A percentile compares a stretch with the other conserved stretches of the same genome.
These are phyloP conservation scores for Penicillium glabrum DNA, from an alignment of 2,329 filamentous ascomycete genomes.

Conservation along the genomic window DNA sequence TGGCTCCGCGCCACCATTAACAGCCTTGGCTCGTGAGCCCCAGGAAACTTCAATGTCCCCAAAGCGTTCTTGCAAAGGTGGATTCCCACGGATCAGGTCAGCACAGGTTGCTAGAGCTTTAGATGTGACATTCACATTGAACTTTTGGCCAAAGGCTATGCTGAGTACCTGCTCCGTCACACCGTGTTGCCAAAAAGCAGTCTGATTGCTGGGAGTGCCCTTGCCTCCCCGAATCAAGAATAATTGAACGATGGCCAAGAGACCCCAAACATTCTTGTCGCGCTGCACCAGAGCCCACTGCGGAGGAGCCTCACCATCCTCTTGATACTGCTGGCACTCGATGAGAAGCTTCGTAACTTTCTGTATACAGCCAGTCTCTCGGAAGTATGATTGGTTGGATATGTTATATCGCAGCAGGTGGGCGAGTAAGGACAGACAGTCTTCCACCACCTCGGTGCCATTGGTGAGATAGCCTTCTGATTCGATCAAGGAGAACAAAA, in stretches of 20 bases:
- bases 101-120: conserved; percentile 85
- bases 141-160: conserved; percentile 73
- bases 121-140: conserved; percentile 75
- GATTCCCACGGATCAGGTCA: conserved; percentile 81
- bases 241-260: conserved; percentile 80
- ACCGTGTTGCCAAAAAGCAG: conserved; percentile 79
- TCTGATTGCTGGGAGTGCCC: conserved; percentile 80
- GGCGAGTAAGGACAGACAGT: conserved; percentile 85
- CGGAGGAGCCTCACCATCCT: conserved; percentile 57
- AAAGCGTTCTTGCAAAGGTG: conserved; percentile 80
- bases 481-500: conserved; percentile 77
- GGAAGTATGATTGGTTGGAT: conserved; percentile 91
- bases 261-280: conserved; percentile 88
- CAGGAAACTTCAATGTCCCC: conserved; percentile 74
- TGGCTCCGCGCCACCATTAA: conserved; percentile 45
- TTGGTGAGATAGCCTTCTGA: conserved; percentile 77
- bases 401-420: conserved; percentile 84
- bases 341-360: conserved; percentile 69
- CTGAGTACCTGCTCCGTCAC: conserved; percentile 77
- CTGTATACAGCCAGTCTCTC: conserved; percentile 80
- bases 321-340: conserved; percentile 54
- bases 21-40: conserved; percentile 11
- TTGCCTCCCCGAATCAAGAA: conserved; percentile 80
- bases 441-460: conserved; percentile 84
- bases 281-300: conserved; percentile 74